These are phyloP conservation scores for Ogataea pignaliae DNA, from an alignment of 805 yeast genomes.

Conservation along the genomic window DNA sequence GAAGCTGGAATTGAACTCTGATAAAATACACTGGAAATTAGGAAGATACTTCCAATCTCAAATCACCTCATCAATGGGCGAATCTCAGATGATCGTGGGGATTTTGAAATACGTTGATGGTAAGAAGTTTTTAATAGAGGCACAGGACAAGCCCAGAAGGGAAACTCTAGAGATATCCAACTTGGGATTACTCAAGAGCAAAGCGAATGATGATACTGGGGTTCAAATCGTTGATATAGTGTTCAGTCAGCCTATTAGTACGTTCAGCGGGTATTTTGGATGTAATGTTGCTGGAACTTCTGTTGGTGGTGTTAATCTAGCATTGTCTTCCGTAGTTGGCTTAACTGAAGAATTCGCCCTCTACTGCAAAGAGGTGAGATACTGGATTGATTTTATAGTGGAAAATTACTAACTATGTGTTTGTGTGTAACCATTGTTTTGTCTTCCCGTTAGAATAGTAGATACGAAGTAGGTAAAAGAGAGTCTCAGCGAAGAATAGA, in stretches of 20 bases:
- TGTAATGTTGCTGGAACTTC: constrained; percentile 16
- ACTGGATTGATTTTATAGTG: constrained; percentile 4
- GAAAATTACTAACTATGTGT: background rate
- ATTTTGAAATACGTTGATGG: constrained; percentile 6
- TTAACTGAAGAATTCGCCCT: constrained; percentile 6
- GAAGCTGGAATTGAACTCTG: background rate
- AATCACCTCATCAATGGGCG: background rate
- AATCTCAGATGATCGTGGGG: constrained; percentile 6
- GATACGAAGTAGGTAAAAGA: too few relatives aligned
- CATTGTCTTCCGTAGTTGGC: constrained; percentile 3
- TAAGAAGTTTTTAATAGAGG: constrained; percentile 1
- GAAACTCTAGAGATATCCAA: constrained; percentile 19
- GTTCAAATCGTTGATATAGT: constrained; percentile 11
- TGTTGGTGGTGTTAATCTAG: constrained; percentile 13
- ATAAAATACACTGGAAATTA: constrained; percentile 12
- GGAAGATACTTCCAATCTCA: constrained; percentile 9
- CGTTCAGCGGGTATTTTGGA: constrained; percentile 7
- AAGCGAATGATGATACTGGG: background rate
- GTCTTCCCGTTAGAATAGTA: too few relatives aligned
- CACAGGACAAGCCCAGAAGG: constrained; percentile 1
- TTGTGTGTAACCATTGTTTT: too few relatives aligned
- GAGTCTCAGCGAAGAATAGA: too few relatives aligned
- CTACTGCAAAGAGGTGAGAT: background rate
- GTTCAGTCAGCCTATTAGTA: constrained; percentile 16
- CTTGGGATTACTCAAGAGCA: constrained; percentile 10